Evolutionary conservation across 352 stramenopile genomes (phyloP), one percentile per base, ranked within the genome.

Genomic region (Aphanomyces cochlioides): DNA sequence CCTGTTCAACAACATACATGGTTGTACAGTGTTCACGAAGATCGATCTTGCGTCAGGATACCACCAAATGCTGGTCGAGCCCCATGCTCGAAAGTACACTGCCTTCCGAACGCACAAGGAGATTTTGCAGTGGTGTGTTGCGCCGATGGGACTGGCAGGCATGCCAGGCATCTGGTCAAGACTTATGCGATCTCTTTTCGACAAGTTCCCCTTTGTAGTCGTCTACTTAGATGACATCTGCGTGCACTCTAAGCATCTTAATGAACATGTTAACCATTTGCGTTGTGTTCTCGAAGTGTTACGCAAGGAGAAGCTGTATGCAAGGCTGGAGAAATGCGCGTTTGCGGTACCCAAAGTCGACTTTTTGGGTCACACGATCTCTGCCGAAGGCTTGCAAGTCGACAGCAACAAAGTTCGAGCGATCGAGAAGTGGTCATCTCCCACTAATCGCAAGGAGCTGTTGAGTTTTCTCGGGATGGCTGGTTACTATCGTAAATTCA

Each of bases 401-500:
- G 47, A 74, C 21, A 17, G 10, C 7, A 37, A 61, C 12, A 78
- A 78, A 19, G 47, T 67, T 7, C 39, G 47, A 19, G 43, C 72
- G 7, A 54, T 78, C 13, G 47, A 15, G n/a, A 19, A 59, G 3
- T 75, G 61, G 65, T 40, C 58, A 13, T 19, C 34, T 47, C 74
- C 70, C 13, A 45, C 6, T 4, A 70, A 17, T 13, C 37, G 17
- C 2, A 72, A 77, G 43, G 71, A 73, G 38, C 41, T 73, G 0
- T 59, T 75, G 56, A 54, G 66, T 13, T 77, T 74, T 34, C 74
- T 79, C 13, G 72, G 72, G 2, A 53, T 75, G 5, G 63, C 67
- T 4, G 74, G 61, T 5, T 79, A 58, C 54, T 79, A 79, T 66
- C 61, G 67, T 4, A 65, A 66, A 8, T 76, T 74, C 43, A 61